Evolutionary conservation across 345 rosid species (phyloP), one percentile per base, ranked within the genome.

Genomic region (Camelina sativa): DNA sequence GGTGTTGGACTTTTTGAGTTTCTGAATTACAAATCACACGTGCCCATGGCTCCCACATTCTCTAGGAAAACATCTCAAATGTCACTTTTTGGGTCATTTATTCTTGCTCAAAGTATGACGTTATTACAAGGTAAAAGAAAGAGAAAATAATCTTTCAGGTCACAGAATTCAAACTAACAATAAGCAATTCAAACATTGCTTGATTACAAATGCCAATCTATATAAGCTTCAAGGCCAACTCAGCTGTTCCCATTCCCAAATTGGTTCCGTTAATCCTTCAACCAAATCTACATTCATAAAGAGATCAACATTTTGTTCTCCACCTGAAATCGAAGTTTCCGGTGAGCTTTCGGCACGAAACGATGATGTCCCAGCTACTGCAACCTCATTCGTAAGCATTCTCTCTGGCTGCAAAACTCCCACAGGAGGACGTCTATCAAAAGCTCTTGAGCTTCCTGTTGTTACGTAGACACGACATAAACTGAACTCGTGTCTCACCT

Each of bases 391-490:
- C 16, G 20, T 68, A 68, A 71, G 67, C 41, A 67, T 77, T 72
- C 32, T 71, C 22, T 56, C 83, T 66, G 77, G 65, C 34, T 76
- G 65, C 61, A 57, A 66, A 23, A 47, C 58, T 81, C 76, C 91
- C 13, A 73, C 75, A 4, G 97, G 97, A 60, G 98, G 99, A 60
- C 99, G 99, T 62, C 97, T 88, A 58, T 94, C 98, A 65, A 91
- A 94, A 28, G 98, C 95, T 40, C 88, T 85, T 17, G 71, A 81
- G 86, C 81, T 85, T 76, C 97, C 97, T 9, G 97, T 86, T 61
- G 82, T 72, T 74, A 90, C 81, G 56, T 92, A 92, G 76, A 95
- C 83, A 32, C 97, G 91, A 76, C 97, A 91, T 83, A 94, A 67
- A 72, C 91, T 91, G 85, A 85, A 90, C 55, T 94, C 96, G 59